A percentile compares a stretch with the other conserved stretches of the same genome.
These are phyloP conservation scores for Puccinia horiana DNA, from an alignment of 1,284 basidiomycete genomes.

Conservation along the genomic window DNA sequence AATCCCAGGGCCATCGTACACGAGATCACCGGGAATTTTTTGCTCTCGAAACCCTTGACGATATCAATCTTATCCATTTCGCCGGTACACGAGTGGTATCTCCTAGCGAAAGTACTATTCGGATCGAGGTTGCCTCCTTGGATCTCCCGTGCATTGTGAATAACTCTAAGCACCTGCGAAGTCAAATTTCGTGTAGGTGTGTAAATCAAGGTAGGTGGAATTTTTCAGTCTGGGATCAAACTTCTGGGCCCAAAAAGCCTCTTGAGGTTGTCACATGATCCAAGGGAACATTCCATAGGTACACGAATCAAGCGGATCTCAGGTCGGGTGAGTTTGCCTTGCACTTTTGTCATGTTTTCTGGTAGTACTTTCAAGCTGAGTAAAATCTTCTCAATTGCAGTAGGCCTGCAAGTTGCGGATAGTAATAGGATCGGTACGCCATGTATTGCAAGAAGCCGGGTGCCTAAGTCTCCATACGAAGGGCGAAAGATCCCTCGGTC, in stretches of 20 bases:
- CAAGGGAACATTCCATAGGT: background rate
- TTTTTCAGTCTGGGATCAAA: background rate
- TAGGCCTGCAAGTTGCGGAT: conserved; percentile 33
- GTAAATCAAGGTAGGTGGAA: background rate
- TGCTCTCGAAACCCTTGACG: background rate
- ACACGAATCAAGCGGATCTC: conserved; percentile 12
- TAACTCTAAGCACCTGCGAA: background rate
- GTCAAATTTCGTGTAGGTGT: background rate
- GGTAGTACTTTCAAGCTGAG: background rate
- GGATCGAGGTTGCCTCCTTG: background rate
- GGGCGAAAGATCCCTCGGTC: conserved; percentile 1
- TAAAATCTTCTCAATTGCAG: background rate
- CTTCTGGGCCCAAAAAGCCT: background rate
- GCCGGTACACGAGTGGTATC: background rate
- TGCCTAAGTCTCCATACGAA: conserved; percentile 6
- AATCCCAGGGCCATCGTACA: conserved; percentile 24
- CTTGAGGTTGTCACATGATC: background rate
- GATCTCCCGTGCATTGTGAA: background rate
- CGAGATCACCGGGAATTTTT: background rate
- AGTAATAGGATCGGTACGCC: background rate
- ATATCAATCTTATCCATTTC: background rate
- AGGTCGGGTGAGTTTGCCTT: conserved; percentile 7
- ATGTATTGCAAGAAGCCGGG: background rate
- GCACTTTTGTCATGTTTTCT: background rate
- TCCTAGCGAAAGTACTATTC: background rate